phyloP scores from a whole-genome alignment of 805 yeast genomes.

The Ogataea parapolymorpha region DNA sequence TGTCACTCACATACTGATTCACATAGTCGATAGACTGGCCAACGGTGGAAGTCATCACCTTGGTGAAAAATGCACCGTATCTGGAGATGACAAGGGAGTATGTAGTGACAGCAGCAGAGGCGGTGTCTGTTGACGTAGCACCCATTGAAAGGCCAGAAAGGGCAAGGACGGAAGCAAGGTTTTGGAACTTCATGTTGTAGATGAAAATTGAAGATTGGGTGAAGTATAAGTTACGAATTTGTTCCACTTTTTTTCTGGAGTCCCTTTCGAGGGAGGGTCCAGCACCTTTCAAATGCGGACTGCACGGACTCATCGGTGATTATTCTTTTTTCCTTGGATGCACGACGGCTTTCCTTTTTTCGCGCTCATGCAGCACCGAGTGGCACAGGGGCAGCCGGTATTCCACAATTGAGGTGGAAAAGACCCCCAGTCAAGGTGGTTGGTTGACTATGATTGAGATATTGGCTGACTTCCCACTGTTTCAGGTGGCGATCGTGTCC shows the following conservation, averaged over 20 bases:
- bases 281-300: not conserved
- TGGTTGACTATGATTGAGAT: not conserved
- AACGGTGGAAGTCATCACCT: not conserved
- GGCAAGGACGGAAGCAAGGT: too few relatives aligned
- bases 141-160: too few relatives aligned
- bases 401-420: not conserved
- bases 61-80: constrained; percentile 3
- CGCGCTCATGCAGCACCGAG: not conserved
- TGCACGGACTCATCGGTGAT: not conserved
- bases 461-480: constrained; percentile 18
- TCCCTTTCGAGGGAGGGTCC: too few relatives aligned
- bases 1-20: not conserved
- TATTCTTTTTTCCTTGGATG: too few relatives aligned
- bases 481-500: constrained; percentile 7
- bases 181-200: too few relatives aligned
- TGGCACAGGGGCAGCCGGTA: not conserved
- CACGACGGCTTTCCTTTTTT: not conserved
- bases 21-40: not conserved
- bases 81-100: constrained; percentile 2
- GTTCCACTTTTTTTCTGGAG: too few relatives aligned
- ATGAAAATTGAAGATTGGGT: too few relatives aligned
- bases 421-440: not conserved
- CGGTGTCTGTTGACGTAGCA: too few relatives aligned
- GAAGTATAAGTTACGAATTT: too few relatives aligned
- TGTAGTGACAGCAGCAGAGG: constrained; percentile 1